phyloP scores from a whole-genome alignment of 1,139 yeast genomes.

The Hansenula sp. region DNA sequence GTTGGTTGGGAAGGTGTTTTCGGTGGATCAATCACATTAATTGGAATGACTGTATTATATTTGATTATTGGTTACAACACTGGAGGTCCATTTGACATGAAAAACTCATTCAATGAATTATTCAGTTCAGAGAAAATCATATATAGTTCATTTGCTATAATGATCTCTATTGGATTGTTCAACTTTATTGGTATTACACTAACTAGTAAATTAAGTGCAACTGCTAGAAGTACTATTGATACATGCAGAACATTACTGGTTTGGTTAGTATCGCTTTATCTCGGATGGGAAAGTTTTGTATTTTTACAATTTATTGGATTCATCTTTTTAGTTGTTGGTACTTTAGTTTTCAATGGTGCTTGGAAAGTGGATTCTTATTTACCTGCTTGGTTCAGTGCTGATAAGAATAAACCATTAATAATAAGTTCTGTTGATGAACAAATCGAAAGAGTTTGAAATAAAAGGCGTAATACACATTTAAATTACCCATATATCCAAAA shows the following conservation, averaged over 20 bases:
- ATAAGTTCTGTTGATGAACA: slow-evolving; percentile 37
- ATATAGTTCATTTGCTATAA: slow-evolving; percentile 54
- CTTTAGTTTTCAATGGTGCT: slow-evolving; percentile 71
- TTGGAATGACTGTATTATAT: slow-evolving; percentile 41
- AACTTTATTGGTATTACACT: slow-evolving; percentile 72
- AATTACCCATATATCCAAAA: background rate
- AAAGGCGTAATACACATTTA: background rate
- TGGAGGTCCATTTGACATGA: slow-evolving; percentile 53
- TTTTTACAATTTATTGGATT: slow-evolving; percentile 64
- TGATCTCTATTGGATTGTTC: slow-evolving; percentile 70
- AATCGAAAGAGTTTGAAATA: slow-evolving; percentile 27
- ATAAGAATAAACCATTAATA: slow-evolving; percentile 16
- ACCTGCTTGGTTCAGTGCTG: slow-evolving; percentile 40
- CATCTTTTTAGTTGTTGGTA: slow-evolving; percentile 61
- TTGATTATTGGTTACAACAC: slow-evolving; percentile 36
- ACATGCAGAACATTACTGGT: slow-evolving; percentile 73
- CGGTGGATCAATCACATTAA: slow-evolving; percentile 47
- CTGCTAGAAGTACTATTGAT: slow-evolving; percentile 76
- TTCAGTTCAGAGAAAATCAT: slow-evolving; percentile 38
- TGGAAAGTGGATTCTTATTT: slow-evolving; percentile 46
- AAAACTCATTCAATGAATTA: slow-evolving; percentile 47
- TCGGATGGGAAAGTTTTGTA: slow-evolving; percentile 77
- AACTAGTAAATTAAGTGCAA: slow-evolving; percentile 65
- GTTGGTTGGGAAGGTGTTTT: slow-evolving; percentile 76
- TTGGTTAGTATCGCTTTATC: slow-evolving; percentile 66